Conservation (phyloP, 768 basidiomycete species). For the Rhodosporidiobolus sp. region DNA sequence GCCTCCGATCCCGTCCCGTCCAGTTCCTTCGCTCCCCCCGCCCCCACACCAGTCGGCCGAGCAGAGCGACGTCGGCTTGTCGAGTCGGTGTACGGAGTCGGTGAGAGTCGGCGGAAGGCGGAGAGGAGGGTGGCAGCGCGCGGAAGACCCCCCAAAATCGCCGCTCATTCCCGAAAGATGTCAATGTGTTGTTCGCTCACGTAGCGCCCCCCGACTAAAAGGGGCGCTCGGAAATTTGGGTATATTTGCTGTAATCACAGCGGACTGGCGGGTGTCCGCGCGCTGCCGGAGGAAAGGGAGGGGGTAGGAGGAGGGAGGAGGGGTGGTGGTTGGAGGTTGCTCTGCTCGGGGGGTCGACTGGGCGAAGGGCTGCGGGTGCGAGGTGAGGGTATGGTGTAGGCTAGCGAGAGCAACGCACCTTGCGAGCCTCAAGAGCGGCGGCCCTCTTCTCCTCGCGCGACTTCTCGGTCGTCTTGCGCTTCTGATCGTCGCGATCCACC, state of each 20-base stretch:
- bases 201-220: conserved; percentile 33
- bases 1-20: background rate
- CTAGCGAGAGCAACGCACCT: conserved; percentile 48
- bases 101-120: background rate
- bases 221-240: conserved; percentile 50
- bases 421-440: conserved; percentile 51
- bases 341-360: background rate
- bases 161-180: conserved; percentile 53
- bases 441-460: conserved; percentile 53
- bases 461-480: conserved; percentile 53
- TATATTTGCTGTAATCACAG: conserved; percentile 49
- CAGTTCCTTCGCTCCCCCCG: background rate
- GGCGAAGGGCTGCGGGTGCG: background rate
- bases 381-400: background rate
- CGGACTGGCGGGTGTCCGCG: background rate
- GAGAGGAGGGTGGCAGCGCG: background rate
- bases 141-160: background rate
- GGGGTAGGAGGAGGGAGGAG: background rate
- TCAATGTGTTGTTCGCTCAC: conserved; percentile 31
- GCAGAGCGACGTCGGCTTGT: background rate
- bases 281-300: background rate
- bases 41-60: background rate
- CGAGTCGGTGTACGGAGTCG: background rate
- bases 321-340: background rate
- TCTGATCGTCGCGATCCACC: conserved; percentile 40